Base-by-base conservation (phyloP, 2,329 filamentous ascomycete genomes). In the Paramyrothecium sp. region DNA sequence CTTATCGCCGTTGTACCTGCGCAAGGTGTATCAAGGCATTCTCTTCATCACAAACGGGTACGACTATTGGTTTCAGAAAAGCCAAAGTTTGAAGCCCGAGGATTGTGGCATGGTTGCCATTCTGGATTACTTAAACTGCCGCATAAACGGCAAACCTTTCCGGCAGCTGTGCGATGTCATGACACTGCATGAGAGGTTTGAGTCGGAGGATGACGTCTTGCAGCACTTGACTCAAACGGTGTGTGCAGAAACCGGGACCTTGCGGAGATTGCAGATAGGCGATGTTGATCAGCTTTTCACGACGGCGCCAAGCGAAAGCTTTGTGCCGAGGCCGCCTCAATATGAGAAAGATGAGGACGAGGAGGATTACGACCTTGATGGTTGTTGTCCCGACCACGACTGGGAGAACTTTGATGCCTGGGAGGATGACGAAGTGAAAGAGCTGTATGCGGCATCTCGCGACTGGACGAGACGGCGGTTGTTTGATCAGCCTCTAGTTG, bases 41-140 rank as follows among this genome's bases (percentile, higher is more conserved):
- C 12, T 30, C 1, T 54, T 54, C 52, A 8, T 54, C 20, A 54
- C 52, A 54, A 54, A 44, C 21, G 52, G 52, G 20, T 54, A 46
- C 34, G 44, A 46, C 52, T 54, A 54, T 46, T 54, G 52, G 52
- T 54, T 54, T 30, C 11, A 30, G 34, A 46, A 26, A 46, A 20
- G 38, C 20, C 22, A 30, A 17, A 22, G 23, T 21, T 16, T 54
- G 33, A 20, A 19, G 10, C 11, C 44, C 16, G 23, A 54, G 21
- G 52, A 54, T 34, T 54, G 52, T 38, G 38, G 5, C n/a, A 4
- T 19, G 13, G 5, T 44, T 44, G 38, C 38, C 13, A 17, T 44
- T 7, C 13, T 44, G 5, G 38, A 44, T 16, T 44, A 44, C n/a
- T 7, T 44, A 5, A 44, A 44, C n/a, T 44, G 38, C 13, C 13